phyloP scores from a whole-genome alignment of 768 basidiomycete species.

The Mycena sanguinolenta region DNA sequence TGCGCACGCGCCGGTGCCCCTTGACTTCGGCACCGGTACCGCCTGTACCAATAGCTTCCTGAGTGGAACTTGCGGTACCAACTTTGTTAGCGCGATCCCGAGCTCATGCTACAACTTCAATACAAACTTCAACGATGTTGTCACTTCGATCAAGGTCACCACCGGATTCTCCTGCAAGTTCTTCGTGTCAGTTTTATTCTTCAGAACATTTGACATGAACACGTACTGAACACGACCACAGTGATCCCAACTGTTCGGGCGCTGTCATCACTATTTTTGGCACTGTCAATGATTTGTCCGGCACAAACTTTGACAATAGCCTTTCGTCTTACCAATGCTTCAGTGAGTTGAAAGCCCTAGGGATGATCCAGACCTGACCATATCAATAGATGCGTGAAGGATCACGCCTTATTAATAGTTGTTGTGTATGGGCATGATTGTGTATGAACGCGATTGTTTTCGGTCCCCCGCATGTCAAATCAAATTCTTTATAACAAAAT shows the following conservation, averaged over 20 bases:
- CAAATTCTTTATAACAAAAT: no score
- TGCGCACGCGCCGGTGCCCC: no score
- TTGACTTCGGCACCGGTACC: background rate
- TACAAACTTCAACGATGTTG: background rate
- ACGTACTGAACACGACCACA: background rate
- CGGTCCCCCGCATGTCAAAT: no score
- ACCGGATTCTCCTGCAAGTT: background rate
- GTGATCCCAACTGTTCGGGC: background rate
- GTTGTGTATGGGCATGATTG: no score
- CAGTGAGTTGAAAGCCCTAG: background rate
- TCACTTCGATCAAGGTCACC: background rate
- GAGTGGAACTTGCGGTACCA: background rate
- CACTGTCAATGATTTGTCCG: background rate
- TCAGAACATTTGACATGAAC: background rate
- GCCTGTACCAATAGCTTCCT: background rate
- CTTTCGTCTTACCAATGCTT: background rate
- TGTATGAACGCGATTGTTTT: no score
- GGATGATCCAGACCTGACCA: background rate
- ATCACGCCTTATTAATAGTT: background rate
- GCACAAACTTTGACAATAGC: background rate
- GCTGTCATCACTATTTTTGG: background rate
- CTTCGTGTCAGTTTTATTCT: background rate
- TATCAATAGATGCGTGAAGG: background rate
- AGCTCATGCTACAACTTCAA: background rate
- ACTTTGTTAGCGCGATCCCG: background rate